Evolutionary conservation across 2,329 filamentous ascomycete genomes (phyloP).

Genomic region (Colletotrichum phormii): DNA sequence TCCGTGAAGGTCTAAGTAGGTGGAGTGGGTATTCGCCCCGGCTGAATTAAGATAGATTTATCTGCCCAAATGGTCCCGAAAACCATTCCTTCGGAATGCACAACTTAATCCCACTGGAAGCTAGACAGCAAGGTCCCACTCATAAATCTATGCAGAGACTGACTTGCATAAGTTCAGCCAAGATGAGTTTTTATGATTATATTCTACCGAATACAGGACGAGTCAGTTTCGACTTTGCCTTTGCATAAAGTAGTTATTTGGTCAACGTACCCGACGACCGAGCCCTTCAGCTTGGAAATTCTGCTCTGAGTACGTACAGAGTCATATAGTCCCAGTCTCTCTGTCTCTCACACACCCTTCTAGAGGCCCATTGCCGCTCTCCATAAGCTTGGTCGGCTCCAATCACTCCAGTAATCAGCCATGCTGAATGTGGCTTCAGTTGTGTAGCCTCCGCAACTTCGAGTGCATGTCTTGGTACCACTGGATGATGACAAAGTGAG

Average conservation of each 20-base stretch:
- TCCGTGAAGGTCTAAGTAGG: background rate
- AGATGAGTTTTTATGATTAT: background rate
- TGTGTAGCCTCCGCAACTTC: background rate
- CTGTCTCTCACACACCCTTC: too few relatives aligned
- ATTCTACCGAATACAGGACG: background rate
- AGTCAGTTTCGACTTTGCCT: background rate
- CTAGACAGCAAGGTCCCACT: background rate
- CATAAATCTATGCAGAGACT: background rate
- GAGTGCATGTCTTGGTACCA: background rate
- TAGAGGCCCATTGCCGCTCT: background rate
- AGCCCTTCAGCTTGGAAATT: background rate
- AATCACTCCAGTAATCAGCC: background rate
- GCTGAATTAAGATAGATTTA: background rate
- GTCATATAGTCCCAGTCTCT: too few relatives aligned
- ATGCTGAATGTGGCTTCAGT: background rate
- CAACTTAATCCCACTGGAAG: background rate
- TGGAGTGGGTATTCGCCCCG: background rate
- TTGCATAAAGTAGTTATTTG: background rate
- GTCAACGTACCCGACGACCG: background rate
- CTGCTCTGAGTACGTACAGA: background rate
- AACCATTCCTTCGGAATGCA: background rate
- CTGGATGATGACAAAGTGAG: background rate
- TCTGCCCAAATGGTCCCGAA: background rate
- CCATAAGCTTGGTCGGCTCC: background rate
- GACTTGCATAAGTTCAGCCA: background rate